phyloP scores from a whole-genome alignment of 345 rosid genomes.

The Rubroshorea leprosula region DNA sequence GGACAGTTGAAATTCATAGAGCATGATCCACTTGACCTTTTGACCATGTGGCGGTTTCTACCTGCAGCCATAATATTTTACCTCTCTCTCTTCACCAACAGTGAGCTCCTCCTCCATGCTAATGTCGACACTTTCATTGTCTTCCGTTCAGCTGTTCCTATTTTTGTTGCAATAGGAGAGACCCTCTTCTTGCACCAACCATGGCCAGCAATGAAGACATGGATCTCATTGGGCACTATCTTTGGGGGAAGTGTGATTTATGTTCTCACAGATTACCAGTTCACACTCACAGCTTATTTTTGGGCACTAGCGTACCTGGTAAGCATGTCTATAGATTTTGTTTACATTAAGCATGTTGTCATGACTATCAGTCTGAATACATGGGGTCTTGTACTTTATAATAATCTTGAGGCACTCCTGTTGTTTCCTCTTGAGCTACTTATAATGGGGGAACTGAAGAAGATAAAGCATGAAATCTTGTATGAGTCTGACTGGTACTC shows the following conservation, averaged over 20 bases:
- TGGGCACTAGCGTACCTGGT: conserved; percentile 91
- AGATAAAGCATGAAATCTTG: conserved; percentile 69
- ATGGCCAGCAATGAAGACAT: conserved; percentile 80
- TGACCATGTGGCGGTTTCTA: conserved; percentile 90
- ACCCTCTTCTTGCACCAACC: conserved; percentile 78
- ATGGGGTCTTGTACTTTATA: conserved; percentile 95
- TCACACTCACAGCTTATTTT: conserved; percentile 70
- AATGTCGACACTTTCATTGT: conserved; percentile 96
- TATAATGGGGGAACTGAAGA: conserved; percentile 92
- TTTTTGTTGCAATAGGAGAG: conserved; percentile 90
- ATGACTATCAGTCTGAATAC: conserved; percentile 93
- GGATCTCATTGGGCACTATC: conserved; percentile 74
- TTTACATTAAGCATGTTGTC: conserved; percentile 95
- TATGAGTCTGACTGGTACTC: conserved; percentile 75
- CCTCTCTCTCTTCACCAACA: conserved; percentile 86
- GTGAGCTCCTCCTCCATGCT: conserved; percentile 95
- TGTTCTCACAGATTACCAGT: conserved; percentile 83
- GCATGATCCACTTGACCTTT: conserved; percentile 56
- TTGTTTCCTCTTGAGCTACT: conserved; percentile 88
- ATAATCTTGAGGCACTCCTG: conserved; percentile 89
- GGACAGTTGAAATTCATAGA: conserved; percentile 60
- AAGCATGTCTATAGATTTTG: conserved; percentile 96
- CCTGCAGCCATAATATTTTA: conserved; percentile 95
- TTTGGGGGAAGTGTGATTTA: conserved; percentile 87
- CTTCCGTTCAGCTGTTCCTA: conserved; percentile 86